Evolutionary conservation across 305 asterid species (phyloP), one percentile per base, ranked within the genome.

Genomic region (Fraxinus velutina): DNA sequence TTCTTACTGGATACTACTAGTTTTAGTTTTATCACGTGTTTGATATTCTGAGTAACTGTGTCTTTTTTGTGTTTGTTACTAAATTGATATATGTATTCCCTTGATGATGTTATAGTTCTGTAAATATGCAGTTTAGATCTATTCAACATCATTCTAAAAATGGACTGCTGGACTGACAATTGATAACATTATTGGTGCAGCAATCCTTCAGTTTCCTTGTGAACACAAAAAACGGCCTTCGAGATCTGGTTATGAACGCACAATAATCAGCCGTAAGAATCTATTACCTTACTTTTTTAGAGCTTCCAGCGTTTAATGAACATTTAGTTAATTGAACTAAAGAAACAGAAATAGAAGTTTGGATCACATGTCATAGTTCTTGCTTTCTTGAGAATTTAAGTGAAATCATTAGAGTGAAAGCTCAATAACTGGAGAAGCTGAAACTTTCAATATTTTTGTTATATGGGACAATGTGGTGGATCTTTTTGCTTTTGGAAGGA

Each of bases 131-230:
- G 74, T 75, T 73, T 55, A 68, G 42, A 24, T 82, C 73, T 37
- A 57, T 64, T 72, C 30, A 73, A 37, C 78, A 57, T 37, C 27
- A 27, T 66, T 79, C 47, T 60, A 73, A 60, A 74, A 81, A 60
- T 82, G 77, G 81, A 57, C 19, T 3, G 73, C 76, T 72, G 82
- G 81, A 77, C 86, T 85, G 80, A 85, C 87, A 70, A 68, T 85
- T 89, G 83, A 83, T 88, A 64, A 73, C 86, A 84, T 71, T 84
- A 55, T 86, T 87, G 85, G 80, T 89, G 93, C 97, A 96, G 99
- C 97, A 87, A 96, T 96, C 85, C 91, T 96, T 93, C 99, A 93
- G 92, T 88, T 89, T 85, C 98, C 99, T 77, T 86, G 92, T 50
- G 89, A 82, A 81, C 97, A 94, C 92, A 96, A 93, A 93, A 91